Conservation (phyloP, 2,329 filamentous ascomycete genomes). For the Ophiobolus disseminans region DNA sequence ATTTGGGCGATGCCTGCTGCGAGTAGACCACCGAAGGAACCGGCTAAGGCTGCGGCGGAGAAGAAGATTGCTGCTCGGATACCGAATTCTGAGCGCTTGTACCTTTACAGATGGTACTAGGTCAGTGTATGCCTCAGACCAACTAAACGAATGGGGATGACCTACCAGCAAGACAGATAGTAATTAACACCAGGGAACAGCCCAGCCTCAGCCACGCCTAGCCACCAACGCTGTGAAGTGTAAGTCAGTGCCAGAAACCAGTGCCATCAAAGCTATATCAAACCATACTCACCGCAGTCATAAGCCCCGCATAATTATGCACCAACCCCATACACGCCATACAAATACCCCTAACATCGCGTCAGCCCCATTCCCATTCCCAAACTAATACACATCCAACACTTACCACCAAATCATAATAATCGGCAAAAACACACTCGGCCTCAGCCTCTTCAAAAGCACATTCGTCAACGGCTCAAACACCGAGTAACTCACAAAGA, state of each 20-base stretch:
- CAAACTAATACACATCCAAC: background rate
- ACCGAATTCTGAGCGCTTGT: constrained; percentile 78
- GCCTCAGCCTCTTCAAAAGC: constrained; percentile 76
- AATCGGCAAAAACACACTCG: constrained; percentile 78
- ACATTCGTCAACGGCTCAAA: constrained; percentile 83
- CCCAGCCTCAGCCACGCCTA: constrained; percentile 76
- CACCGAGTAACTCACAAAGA: constrained; percentile 84
- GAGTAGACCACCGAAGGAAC: constrained; percentile 77
- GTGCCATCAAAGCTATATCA: background rate
- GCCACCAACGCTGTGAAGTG: constrained; percentile 58
- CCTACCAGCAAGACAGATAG: constrained; percentile 83
- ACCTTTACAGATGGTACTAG: constrained; percentile 86
- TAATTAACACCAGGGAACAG: constrained; percentile 72
- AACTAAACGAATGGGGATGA: background rate
- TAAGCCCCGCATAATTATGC: constrained; percentile 67
- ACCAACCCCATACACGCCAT: constrained; percentile 75
- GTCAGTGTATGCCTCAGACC: constrained; percentile 59
- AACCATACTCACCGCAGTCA: constrained; percentile 59
- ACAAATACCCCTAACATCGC: constrained; percentile 66
- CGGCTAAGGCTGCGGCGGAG: constrained; percentile 79
- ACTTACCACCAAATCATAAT: constrained; percentile 69
- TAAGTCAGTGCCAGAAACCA: too few species aligned
- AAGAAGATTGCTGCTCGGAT: constrained; percentile 85
- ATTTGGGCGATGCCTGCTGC: constrained; percentile 75
- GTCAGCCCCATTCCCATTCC: background rate